Base-by-base conservation (phyloP, 345 rosid genomes). In the Geranium rotundifolium region DNA sequence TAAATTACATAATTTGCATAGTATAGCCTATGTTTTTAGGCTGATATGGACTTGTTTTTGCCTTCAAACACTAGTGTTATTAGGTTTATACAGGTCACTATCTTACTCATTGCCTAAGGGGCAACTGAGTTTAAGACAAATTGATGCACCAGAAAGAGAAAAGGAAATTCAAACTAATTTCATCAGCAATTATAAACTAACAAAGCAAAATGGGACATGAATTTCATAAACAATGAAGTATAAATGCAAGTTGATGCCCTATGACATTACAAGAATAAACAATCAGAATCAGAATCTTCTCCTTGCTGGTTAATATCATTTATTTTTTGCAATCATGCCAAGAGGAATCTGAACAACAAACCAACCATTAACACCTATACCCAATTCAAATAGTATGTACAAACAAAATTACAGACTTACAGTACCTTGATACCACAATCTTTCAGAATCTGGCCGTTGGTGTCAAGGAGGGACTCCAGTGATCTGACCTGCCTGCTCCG, bases 91-190 rank as follows among this genome's bases (percentile, higher is more conserved):
- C 27, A 67, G 39, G 50, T 9, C 9, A 65, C 61, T 41, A 63
- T 14, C 29, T 54, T 67, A 29, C 29, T 46, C 31, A 62, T 37
- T 50, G 13, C 29, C 18, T 34, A 27, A 27, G 46, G 63, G 69
- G 41, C 27, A 55, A 59, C 29, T 37, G 34, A 15, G 18, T 66
- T 70, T 64, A 52, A 34, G 65, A 19, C 56, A 39, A 69, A 70
- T 65, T 39, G 76, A 65, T 67, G 61, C 39, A 65, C 31, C 72
- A 56, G 60, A 57, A 63, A 16, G 8, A 57, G 79, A 80, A 72
- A 70, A 70, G 65, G 77, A 79, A 58, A 60, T 41, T 54, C 70
- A 72, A 71, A 68, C 79, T 19, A 67, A 71, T 54, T 69, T 72
- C 54, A 68, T 69, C 78, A 23, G 56, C 66, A 23, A 27, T 58